phyloP scores from a whole-genome alignment of 345 rosid species.

The Lumnitzera littorea region DNA sequence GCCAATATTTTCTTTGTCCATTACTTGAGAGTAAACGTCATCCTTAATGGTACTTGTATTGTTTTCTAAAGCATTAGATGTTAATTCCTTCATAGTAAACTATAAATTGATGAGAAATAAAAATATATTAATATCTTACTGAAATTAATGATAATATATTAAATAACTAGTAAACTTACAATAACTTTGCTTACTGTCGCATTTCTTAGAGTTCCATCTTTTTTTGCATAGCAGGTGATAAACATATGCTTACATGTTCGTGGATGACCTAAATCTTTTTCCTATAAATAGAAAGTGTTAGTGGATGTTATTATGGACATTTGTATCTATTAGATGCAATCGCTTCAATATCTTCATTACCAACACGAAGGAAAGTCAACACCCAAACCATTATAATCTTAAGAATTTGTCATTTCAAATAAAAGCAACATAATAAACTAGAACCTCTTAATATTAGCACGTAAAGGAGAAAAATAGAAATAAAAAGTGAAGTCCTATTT shows the following conservation, averaged over 20 bases:
- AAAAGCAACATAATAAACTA: no score
- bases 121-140: neutral
- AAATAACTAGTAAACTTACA: neutral
- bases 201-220: constrained; percentile 2
- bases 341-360: no score
- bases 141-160: no score
- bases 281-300: neutral
- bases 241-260: neutral
- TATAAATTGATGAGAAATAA: neutral
- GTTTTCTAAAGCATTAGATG: no score
- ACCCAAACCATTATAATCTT: no score
- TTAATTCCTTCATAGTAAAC: neutral
- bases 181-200: neutral
- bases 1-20: constrained; percentile 1
- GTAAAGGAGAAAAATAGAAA: no score
- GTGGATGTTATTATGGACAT: no score
- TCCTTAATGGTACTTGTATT: neutral
- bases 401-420: no score
- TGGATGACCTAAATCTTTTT: constrained; percentile 1
- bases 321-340: no score
- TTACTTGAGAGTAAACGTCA: constrained; percentile 3
- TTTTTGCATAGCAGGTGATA: neutral
- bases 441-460: no score
- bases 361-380: no score
- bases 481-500: no score